Percentiles rank a stretch among this genome's conserved stretches.
These are phyloP conservation scores for Aspergillus brasiliensis DNA, from an alignment of 2,329 filamentous ascomycete species.

Conservation along the genomic window DNA sequence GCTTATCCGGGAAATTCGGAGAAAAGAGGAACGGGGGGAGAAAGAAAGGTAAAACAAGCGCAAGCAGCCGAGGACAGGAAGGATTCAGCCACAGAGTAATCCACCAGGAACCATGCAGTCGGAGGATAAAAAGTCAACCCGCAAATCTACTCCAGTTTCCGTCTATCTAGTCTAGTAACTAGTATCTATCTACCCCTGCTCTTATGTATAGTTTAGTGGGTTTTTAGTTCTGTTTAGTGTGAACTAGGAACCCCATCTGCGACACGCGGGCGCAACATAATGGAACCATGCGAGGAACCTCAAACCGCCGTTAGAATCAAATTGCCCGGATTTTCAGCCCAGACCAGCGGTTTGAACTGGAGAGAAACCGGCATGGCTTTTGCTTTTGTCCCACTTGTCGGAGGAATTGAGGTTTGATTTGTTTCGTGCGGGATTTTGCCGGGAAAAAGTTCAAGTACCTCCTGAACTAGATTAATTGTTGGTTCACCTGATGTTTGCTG, in stretches of 20 bases:
- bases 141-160: too few species aligned
- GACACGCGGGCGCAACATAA: constrained; percentile 8
- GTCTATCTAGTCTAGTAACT: too few species aligned
- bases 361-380: background rate
- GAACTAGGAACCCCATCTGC: constrained; percentile 2
- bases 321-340: constrained; percentile 6
- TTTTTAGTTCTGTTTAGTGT: background rate
- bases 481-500: background rate
- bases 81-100: too few species aligned
- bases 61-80: background rate
- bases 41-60: background rate
- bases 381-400: background rate
- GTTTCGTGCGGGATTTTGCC: background rate
- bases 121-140: too few species aligned
- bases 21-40: background rate
- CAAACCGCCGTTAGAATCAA: constrained; percentile 3
- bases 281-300: background rate
- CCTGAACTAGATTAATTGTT: background rate
- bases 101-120: too few species aligned
- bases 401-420: background rate
- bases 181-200: too few species aligned
- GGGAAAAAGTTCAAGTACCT: background rate
- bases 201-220: too few species aligned
- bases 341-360: constrained; percentile 5
- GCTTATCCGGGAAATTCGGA: background rate